Evolutionary conservation across 163 green algal genomes (phyloP).

Genomic region (Coccomyxa subellipsoidea): DNA sequence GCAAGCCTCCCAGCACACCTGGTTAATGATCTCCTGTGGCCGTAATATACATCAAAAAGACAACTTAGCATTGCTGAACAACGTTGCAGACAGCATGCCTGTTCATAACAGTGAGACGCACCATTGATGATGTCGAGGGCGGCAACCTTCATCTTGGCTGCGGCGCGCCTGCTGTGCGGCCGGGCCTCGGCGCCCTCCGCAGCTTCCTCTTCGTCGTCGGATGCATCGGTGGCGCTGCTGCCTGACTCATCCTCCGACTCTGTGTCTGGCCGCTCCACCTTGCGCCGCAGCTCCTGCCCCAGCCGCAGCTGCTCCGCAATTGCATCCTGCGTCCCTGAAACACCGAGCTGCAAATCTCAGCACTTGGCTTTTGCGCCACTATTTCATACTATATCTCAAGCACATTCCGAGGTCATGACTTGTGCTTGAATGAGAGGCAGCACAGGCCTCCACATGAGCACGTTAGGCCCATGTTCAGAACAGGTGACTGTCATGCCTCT

Average conservation of each 20-base stretch:
- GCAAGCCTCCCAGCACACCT: not conserved
- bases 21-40: too few species aligned
- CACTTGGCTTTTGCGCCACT: too few species aligned
- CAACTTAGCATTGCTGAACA: too few species aligned
- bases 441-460: too few species aligned
- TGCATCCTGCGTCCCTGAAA: slow-evolving; percentile 61
- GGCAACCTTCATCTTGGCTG: slow-evolving; percentile 20
- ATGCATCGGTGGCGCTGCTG: slow-evolving; percentile 11
- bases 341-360: not conserved
- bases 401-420: too few species aligned
- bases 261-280: slow-evolving; percentile 44
- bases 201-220: slow-evolving; percentile 19
- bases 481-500: too few species aligned
- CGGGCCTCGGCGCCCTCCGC: slow-evolving; percentile 11
- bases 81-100: too few species aligned
- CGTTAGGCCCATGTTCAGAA: too few species aligned
- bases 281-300: slow-evolving; percentile 72
- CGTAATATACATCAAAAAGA: too few species aligned
- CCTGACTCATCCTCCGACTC: slow-evolving; percentile 19
- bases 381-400: too few species aligned
- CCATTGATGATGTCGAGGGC: slow-evolving; percentile 45
- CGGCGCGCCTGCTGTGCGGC: not conserved
- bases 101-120: too few species aligned
- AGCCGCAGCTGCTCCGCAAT: slow-evolving; percentile 87
- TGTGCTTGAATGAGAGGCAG: too few species aligned